Conservation (phyloP, 2,329 filamentous ascomycete species). For the Fusarium sp. region DNA sequence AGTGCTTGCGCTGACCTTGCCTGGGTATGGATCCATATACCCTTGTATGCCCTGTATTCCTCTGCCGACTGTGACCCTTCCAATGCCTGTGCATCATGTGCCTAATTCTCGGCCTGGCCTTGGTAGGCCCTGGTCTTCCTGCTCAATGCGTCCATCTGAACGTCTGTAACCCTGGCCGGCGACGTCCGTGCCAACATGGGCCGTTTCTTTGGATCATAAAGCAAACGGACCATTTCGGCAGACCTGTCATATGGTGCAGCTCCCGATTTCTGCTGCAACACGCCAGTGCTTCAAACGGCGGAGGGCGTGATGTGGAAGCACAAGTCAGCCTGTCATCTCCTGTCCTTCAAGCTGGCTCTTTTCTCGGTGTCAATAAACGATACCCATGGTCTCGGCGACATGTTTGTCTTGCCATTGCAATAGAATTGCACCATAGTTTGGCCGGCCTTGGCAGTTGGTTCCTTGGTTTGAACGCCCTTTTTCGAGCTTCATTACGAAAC, state of each 20-base stretch:
- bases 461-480: not conserved
- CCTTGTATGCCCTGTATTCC: slow-evolving; percentile 27
- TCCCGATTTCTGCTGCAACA: slow-evolving; percentile 9
- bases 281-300: slow-evolving; percentile 12
- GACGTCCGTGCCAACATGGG: slow-evolving; percentile 43
- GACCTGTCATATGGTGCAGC: slow-evolving; percentile 38
- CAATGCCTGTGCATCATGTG: slow-evolving; percentile 40
- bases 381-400: not conserved
- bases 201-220: slow-evolving; percentile 34
- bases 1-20: slow-evolving; percentile 14
- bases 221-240: slow-evolving; percentile 34
- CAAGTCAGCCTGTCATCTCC: slow-evolving; percentile 10
- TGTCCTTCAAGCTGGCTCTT: slow-evolving; percentile 1
- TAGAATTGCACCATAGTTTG: not conserved
- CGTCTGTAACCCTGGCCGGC: slow-evolving; percentile 36
- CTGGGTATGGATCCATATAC: slow-evolving; percentile 4
- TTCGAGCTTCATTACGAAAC: not conserved
- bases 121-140: slow-evolving; percentile 18
- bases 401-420: slow-evolving; percentile 21
- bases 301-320: slow-evolving; percentile 32
- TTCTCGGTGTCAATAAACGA: slow-evolving; percentile 6
- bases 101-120: slow-evolving; percentile 15
- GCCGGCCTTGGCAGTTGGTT: not conserved
- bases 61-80: slow-evolving; percentile 35
- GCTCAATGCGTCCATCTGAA: slow-evolving; percentile 16